Evolutionary conservation across 140 eudicot species (phyloP), one percentile per base, ranked within the genome.

Genomic region (Flaveria floridana): DNA sequence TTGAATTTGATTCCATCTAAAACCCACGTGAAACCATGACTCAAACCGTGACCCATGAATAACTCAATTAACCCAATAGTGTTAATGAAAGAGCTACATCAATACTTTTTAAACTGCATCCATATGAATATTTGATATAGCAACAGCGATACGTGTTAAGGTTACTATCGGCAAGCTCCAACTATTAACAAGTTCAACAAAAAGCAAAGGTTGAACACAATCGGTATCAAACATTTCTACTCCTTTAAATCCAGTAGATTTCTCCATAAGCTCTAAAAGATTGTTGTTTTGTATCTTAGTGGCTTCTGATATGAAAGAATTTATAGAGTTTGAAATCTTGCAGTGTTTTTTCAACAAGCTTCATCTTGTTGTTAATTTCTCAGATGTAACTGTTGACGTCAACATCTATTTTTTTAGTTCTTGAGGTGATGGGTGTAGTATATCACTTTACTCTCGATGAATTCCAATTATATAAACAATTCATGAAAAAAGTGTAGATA

Each of bases 161-260:
- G 77, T 78, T 26, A 74, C 77, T 63, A 82, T 30, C 0, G 70
- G 47, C 7, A 78, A 73, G 71, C 80, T 57, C 86, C 86, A 82
- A 48, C 74, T 72, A 14, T 74, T 73, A 67, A 61, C 73, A 50
- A 67, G 58, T 68, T 66, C 50, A 23, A 23, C 26, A 65, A 26
- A 48, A 67, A 65, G 72, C 0, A 72, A 64, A 16, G 72, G n/a
- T 18, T 63, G 73, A 46, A 82, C 77, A 26, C 39, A 39, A 52
- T 68, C 47, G 1, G 8, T 23, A 58, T 82, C 78, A 42, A 82
- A 73, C 7, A 48, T 69, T 10, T 42, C 39, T 47, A 86, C 76
- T 11, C 86, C 85, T 0, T 75, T 62, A 62, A 86, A 75, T 41
- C 70, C 64, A 0, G n/a, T 4, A 19, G 73, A 75, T 50, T 78